phyloP scores from a whole-genome alignment of 345 rosid species.

The Hibiscus tridactylites region DNA sequence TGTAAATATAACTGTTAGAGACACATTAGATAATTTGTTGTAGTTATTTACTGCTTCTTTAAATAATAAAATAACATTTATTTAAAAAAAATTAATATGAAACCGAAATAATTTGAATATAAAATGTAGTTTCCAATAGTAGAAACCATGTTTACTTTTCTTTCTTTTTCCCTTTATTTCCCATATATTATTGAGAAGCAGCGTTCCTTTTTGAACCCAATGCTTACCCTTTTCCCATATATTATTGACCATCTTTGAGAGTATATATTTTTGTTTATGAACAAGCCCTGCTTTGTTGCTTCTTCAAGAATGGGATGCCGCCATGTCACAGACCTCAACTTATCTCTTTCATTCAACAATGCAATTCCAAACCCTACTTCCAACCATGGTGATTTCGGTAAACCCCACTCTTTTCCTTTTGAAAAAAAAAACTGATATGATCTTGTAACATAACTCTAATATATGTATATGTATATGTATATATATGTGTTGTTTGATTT shows the following conservation, averaged over 20 bases:
- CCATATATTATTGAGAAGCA: neutral
- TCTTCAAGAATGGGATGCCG: conserved; percentile 5
- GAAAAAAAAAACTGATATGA: neutral
- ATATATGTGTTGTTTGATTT: neutral
- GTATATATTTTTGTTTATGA: neutral
- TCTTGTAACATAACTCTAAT: neutral
- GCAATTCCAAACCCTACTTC: neutral
- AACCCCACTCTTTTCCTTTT: neutral
- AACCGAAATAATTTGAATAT: neutral
- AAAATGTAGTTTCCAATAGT: neutral
- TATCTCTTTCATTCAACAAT: conserved; percentile 1
- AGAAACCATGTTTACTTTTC: neutral
- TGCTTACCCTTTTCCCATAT: too few relatives aligned
- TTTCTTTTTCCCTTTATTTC: neutral
- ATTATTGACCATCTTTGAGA: too few relatives aligned
- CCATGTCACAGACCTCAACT: conserved; percentile 2
- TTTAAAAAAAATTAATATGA: too few relatives aligned
- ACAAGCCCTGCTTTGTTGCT: neutral
- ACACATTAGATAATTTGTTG: too few relatives aligned
- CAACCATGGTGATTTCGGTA: conserved; percentile 16
- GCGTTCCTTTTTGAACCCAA: neutral
- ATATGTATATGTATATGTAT: too few relatives aligned
- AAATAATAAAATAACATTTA: too few relatives aligned
- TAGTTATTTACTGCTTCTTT: too few relatives aligned
- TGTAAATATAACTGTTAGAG: too few relatives aligned